phyloP scores from a whole-genome alignment of 192 early-diverging fungal species.

The Geosiphon pyriformis region DNA sequence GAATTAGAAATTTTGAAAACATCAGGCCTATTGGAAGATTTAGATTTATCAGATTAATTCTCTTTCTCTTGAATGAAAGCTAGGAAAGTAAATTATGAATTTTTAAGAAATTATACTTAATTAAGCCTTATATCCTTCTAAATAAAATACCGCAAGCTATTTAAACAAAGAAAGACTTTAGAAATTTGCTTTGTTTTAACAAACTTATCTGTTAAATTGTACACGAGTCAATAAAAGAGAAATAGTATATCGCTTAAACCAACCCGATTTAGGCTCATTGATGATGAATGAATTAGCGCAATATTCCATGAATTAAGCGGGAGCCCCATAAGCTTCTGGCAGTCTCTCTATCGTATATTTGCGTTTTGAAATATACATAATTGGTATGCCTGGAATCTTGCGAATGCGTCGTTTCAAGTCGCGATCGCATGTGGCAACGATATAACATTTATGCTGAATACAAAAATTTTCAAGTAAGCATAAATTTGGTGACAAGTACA shows the following conservation, averaged over 20 bases:
- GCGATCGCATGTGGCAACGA: slow-evolving; percentile 97
- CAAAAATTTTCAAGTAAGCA: not conserved
- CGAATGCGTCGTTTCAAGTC: slow-evolving; percentile 94
- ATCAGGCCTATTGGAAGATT: not conserved
- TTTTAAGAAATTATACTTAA: too few relatives aligned
- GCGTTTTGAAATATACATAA: slow-evolving; percentile 90
- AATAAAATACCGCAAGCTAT: too few relatives aligned
- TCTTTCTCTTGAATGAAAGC: too few relatives aligned
- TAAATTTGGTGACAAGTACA: not conserved
- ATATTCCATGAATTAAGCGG: not conserved
- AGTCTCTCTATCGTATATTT: slow-evolving; percentile 93
- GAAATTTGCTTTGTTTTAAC: not conserved
- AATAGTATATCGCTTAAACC: too few relatives aligned
- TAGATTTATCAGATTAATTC: not conserved
- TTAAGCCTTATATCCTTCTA: too few relatives aligned
- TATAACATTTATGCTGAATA: slow-evolving; percentile 91
- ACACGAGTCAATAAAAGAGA: not conserved
- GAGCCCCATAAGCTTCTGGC: slow-evolving; percentile 63
- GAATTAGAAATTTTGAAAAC: not conserved
- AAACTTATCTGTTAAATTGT: not conserved
- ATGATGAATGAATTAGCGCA: too few relatives aligned
- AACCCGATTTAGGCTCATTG: too few relatives aligned
- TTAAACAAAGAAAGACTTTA: too few relatives aligned
- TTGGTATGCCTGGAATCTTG: slow-evolving; percentile 93
- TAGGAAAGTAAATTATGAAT: too few relatives aligned